These are phyloP conservation scores for Violaceomyces palustris DNA, from an alignment of 1,284 basidiomycete species.

Conservation along the genomic window DNA sequence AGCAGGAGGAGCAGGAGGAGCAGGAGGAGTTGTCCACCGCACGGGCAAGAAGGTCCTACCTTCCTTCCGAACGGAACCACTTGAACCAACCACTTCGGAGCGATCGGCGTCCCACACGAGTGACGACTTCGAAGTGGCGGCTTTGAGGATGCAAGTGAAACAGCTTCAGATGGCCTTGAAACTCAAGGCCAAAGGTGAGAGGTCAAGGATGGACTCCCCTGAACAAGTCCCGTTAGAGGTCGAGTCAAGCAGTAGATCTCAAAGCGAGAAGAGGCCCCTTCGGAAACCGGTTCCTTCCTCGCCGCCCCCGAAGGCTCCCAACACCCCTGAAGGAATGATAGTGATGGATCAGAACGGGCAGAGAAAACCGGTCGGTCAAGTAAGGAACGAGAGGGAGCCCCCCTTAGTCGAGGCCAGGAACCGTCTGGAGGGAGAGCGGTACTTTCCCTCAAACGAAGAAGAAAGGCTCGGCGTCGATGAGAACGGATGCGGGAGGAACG, in stretches of 20 bases:
- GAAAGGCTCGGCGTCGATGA: too few species aligned
- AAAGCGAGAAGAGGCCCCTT: background rate
- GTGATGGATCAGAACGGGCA: too few species aligned
- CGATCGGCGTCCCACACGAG: background rate
- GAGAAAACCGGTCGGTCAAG: too few species aligned
- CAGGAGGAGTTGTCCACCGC: background rate
- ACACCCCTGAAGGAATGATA: too few species aligned
- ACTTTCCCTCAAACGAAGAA: too few species aligned
- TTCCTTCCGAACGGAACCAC: too few species aligned
- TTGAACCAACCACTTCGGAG: too few species aligned
- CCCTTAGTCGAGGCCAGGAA: too few species aligned
- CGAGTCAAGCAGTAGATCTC: background rate
- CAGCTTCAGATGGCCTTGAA: conserved; percentile 25
- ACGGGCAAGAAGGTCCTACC: background rate
- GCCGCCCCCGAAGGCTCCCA: too few species aligned
- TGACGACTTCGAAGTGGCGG: conserved; percentile 14
- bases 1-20: background rate
- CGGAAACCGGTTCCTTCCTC: conserved; percentile 2
- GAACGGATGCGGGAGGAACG: too few species aligned
- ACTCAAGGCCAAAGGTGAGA: conserved; percentile 3
- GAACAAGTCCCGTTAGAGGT: background rate
- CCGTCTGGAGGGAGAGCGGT: too few species aligned
- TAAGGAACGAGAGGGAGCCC: too few species aligned
- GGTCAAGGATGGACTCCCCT: background rate
- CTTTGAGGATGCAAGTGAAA: conserved; percentile 16